Evolutionary conservation across 208 protist genomes (phyloP), one percentile per base, ranked within the genome.

Genomic region (Tetramitus jugosus): DNA sequence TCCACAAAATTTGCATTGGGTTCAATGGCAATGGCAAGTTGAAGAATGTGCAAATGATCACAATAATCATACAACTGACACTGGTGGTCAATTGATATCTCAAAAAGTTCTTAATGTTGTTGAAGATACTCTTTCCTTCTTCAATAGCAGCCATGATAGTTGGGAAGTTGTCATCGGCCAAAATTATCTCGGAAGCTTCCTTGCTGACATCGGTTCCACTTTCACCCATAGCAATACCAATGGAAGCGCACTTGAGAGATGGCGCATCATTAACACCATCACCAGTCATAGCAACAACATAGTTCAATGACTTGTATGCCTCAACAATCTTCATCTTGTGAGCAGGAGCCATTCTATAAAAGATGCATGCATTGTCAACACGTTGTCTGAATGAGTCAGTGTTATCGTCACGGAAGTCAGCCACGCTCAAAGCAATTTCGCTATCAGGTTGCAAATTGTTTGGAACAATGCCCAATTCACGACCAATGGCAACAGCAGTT

Each of bases 91-190:
- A 95, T 39, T 97, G 88, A 86, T 98, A 98, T 69, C 94, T 92
- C 82, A 98, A 97, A 81, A 97, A 98, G 76, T 95, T 91, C 84
- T 97, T 97, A 31, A 91, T 98, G 88, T 98, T 98, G 83, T 93
- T 93, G 86, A 96, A 98, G 72, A 98, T 98, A 17, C 88, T 79
- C 17, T 95, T 89, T 29, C 96, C 96, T 80, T 98, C 94, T 60
- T 91, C 87, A 10, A 98, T 92, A 0, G 95, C 96, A 40, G 90
- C 86, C 52, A 98, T 93, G 43, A 98, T 96, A 6, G 95, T 98
- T 20, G 91, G 85, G 80, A 99, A 99, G 81, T 98, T 96, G 81
- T 97, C 92, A 83, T 96, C 92, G 2, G 87, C 87, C 13, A 97
- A 85, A 14, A 99, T 89, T 92, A 99, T 97, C 76, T 96, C 92